These are phyloP conservation scores for Wickerhamiella azyma DNA, from an alignment of 805 yeast species.

Conservation along the genomic window DNA sequence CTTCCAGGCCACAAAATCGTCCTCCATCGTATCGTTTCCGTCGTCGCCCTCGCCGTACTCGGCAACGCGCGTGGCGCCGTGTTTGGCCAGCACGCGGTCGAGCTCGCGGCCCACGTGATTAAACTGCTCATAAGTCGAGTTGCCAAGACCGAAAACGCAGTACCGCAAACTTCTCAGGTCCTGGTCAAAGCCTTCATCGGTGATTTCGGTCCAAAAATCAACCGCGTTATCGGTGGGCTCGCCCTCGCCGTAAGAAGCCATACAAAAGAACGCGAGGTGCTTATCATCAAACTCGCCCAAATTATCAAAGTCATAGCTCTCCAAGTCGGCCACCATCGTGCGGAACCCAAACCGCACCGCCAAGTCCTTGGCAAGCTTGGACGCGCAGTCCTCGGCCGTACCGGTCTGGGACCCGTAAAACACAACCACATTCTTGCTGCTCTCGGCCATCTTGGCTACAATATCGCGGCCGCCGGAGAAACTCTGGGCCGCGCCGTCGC, in stretches of 20 bases:
- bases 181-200: slow-evolving; percentile 33
- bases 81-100: slow-evolving; percentile 36
- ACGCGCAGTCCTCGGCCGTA: slow-evolving; percentile 94
- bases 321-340: slow-evolving; percentile 76
- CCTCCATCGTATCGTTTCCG: slow-evolving; percentile 88
- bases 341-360: slow-evolving; percentile 66
- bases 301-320: slow-evolving; percentile 73
- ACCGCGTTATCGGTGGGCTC: slow-evolving; percentile 95
- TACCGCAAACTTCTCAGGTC: slow-evolving; percentile 45
- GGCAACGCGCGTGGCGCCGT: slow-evolving; percentile 66
- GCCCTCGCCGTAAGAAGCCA: slow-evolving; percentile 97
- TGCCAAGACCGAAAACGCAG: slow-evolving; percentile 84
- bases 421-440: slow-evolving; percentile 63
- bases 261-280: slow-evolving; percentile 54
- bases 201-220: slow-evolving; percentile 55
- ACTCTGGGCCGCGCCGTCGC: slow-evolving; percentile 3
- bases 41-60: slow-evolving; percentile 88
- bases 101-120: slow-evolving; percentile 61
- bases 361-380: slow-evolving; percentile 79
- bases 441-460: slow-evolving; percentile 32
- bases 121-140: slow-evolving; percentile 84
- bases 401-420: slow-evolving; percentile 96
- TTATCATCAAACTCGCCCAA: slow-evolving; percentile 49
- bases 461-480: slow-evolving; percentile 14
- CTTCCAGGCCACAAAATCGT: slow-evolving; percentile 89